A percentile compares a stretch with the other conserved stretches of the same genome.
Evolutionary conservation across 805 yeast species (phyloP).

Genomic region (Maudiozyma bulderi): DNA sequence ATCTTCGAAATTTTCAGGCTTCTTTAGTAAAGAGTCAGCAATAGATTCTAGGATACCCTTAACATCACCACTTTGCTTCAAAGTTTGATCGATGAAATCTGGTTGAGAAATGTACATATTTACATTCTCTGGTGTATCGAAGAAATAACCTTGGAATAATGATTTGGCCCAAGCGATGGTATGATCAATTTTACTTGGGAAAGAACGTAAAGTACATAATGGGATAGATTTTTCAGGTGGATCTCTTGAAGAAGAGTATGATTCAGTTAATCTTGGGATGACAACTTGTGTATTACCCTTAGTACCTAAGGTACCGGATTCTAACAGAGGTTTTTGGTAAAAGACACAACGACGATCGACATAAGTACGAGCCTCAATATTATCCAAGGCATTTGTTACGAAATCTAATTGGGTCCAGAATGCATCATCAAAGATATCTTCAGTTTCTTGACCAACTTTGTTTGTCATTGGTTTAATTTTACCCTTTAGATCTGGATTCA

Average conservation of each 20-base stretch:
- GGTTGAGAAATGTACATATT: conserved; percentile 86
- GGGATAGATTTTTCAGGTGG: conserved; percentile 99
- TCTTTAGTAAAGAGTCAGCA: conserved; percentile 58
- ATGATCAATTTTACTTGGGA: conserved; percentile 97
- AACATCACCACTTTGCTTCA: conserved; percentile 88
- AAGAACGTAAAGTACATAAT: conserved; percentile 89
- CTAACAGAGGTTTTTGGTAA: conserved; percentile 81
- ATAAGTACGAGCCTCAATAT: conserved; percentile 94
- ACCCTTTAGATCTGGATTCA: conserved; percentile 78
- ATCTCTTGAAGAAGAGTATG: conserved; percentile 92
- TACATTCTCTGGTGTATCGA: conserved; percentile 88
- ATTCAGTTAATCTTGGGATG: conserved; percentile 87
- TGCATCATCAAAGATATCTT: conserved; percentile 68
- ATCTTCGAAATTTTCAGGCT: conserved; percentile 86
- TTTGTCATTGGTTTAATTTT: conserved; percentile 70
- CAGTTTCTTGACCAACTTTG: conserved; percentile 91
- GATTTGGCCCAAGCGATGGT: conserved; percentile 99
- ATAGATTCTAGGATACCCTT: conserved; percentile 80
- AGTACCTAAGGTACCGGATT: conserved; percentile 96
- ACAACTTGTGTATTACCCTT: conserved; percentile 97
- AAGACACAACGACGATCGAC: conserved; percentile 96
- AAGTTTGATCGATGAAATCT: conserved; percentile 79
- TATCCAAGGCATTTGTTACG: conserved; percentile 94
- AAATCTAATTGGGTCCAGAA: conserved; percentile 82
- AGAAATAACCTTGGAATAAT: conserved; percentile 82